Conservation (phyloP, 331 rosid genomes). For the Phaseolus coccineus region DNA sequence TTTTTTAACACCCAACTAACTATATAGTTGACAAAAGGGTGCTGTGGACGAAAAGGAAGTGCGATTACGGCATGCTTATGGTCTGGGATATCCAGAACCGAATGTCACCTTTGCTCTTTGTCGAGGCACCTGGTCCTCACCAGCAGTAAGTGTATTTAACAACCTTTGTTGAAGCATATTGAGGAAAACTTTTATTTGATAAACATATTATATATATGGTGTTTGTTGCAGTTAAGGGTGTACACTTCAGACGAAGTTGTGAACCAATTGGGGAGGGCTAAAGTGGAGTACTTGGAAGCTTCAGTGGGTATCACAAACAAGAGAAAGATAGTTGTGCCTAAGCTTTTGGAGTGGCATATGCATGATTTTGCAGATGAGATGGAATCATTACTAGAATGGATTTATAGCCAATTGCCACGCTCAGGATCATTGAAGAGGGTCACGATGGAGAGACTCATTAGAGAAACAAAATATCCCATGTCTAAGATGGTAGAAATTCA, state of each 20-base stretch:
- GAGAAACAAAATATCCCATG: slow-evolving; percentile 62
- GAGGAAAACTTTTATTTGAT: not conserved
- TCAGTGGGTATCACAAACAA: slow-evolving; percentile 77
- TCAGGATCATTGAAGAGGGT: slow-evolving; percentile 72
- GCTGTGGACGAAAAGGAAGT: slow-evolving; percentile 73
- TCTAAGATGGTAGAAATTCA: slow-evolving; percentile 71
- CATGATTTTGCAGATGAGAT: slow-evolving; percentile 84
- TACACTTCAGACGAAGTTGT: slow-evolving; percentile 78
- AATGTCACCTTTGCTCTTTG: slow-evolving; percentile 88
- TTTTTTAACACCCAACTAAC: slow-evolving; percentile 22
- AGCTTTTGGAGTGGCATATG: slow-evolving; percentile 87
- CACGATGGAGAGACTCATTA: slow-evolving; percentile 70
- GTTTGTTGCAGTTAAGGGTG: slow-evolving; percentile 73
- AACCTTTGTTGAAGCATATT: not conserved
- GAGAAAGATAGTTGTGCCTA: slow-evolving; percentile 82
- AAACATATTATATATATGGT: not conserved
- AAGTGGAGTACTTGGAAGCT: slow-evolving; percentile 94
- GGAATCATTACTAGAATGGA: slow-evolving; percentile 89
- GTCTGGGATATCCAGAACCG: slow-evolving; percentile 93
- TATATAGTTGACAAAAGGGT: slow-evolving; percentile 48
- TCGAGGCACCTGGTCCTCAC: slow-evolving; percentile 94
- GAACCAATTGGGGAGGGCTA: slow-evolving; percentile 79
- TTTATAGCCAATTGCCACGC: slow-evolving; percentile 86
- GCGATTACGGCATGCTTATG: slow-evolving; percentile 70
- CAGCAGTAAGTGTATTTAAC: slow-evolving; percentile 70